A percentile compares a stretch with the other conserved stretches of the same genome.
Conservation (phyloP, 2,329 filamentous ascomycete genomes). For the Trichophyton simii region DNA sequence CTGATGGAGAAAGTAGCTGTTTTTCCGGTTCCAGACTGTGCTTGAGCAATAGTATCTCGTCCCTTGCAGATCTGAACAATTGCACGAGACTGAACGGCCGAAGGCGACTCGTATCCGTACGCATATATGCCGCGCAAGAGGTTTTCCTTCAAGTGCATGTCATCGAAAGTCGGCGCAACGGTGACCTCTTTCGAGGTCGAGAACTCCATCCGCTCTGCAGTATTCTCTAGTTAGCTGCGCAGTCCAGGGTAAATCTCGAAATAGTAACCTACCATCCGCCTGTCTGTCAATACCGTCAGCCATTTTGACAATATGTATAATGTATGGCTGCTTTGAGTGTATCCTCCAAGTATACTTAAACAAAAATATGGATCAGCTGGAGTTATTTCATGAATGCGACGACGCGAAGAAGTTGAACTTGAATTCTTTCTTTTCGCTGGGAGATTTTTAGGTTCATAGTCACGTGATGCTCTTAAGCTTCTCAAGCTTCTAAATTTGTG, state of each 20-base stretch:
- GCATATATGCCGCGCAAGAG: slow-evolving; percentile 94
- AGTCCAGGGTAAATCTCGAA: background rate
- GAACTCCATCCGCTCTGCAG: slow-evolving; percentile 83
- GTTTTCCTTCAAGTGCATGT: slow-evolving; percentile 96
- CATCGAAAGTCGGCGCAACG: slow-evolving; percentile 80
- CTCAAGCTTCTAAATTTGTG: background rate
- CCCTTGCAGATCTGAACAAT: slow-evolving; percentile 99
- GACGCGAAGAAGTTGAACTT: background rate
- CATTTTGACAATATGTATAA: slow-evolving; percentile 46
- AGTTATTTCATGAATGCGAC: background rate
- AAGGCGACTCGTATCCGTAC: slow-evolving; percentile 96
- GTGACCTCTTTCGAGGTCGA: slow-evolving; percentile 96
- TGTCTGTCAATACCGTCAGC: slow-evolving; percentile 87
- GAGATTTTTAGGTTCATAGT: background rate
- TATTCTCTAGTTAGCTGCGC: slow-evolving; percentile 14
- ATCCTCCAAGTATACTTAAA: background rate
- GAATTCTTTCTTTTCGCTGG: background rate
- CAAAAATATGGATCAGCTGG: background rate
- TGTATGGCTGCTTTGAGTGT: background rate
- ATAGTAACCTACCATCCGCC: slow-evolving; percentile 48
- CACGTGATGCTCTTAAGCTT: background rate
- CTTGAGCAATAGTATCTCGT: slow-evolving; percentile 95
- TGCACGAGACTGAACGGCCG: slow-evolving; percentile 90
- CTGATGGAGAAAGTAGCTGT: slow-evolving; percentile 99
- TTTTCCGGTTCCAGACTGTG: slow-evolving; percentile 99